A percentile compares a stretch with the other conserved stretches of the same genome.
phyloP scores from a whole-genome alignment of 805 yeast genomes.

The Kuraishia piskuri region DNA sequence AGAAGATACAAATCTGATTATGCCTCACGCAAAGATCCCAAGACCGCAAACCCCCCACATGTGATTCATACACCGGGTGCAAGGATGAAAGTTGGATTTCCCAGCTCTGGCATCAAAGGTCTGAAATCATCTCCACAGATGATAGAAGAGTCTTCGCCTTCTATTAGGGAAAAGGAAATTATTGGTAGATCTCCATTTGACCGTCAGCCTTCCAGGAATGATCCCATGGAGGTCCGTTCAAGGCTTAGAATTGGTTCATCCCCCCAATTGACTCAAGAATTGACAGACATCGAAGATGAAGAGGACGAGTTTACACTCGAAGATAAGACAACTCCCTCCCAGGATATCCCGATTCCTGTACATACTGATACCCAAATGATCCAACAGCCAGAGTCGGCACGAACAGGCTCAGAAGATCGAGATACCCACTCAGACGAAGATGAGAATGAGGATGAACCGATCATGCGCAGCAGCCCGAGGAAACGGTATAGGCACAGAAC shows the following conservation, averaged over 20 bases:
- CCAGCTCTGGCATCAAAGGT: not conserved
- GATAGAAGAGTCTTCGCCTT: not conserved
- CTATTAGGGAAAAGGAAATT: not conserved
- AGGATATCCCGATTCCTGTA: not conserved
- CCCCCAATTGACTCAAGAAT: conserved; percentile 16
- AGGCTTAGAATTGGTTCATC: not conserved
- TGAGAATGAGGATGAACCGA: not conserved
- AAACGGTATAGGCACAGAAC: not conserved
- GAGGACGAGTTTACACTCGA: not conserved
- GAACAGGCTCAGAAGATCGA: not conserved
- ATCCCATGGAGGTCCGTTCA: no score
- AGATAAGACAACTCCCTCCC: not conserved
- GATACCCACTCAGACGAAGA: not conserved
- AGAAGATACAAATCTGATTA: not conserved
- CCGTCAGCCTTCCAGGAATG: not conserved
- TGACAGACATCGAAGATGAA: conserved; percentile 20
- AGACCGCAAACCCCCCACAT: not conserved
- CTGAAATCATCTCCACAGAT: not conserved
- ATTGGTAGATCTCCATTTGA: not conserved
- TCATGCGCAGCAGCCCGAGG: not conserved
- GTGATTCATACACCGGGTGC: not conserved
- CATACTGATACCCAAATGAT: not conserved
- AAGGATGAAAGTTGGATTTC: not conserved
- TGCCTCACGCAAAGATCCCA: not conserved
- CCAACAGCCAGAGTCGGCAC: not conserved